These are phyloP conservation scores for Flammula alnicola DNA, from an alignment of 1,284 basidiomycete genomes.

Conservation along the genomic window DNA sequence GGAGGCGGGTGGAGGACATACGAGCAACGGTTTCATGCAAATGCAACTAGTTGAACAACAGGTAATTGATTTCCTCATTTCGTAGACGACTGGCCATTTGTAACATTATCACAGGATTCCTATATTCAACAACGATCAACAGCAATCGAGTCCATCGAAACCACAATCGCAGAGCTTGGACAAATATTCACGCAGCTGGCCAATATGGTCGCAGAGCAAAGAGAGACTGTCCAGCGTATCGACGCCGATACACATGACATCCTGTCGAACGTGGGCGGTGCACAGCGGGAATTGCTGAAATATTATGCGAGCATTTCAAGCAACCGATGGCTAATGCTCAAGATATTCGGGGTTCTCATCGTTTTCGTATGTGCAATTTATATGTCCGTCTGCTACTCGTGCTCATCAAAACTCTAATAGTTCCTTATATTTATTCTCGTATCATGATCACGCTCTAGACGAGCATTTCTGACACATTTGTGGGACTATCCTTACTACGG, in stretches of 20 bases:
- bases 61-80: constrained; percentile 45
- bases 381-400: neutral
- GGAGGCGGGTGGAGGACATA: constrained; percentile 63
- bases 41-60: constrained; percentile 97
- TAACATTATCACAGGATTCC: constrained; percentile 69
- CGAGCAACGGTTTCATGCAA: constrained; percentile 80
- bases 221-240: constrained; percentile 99
- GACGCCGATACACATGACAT: constrained; percentile 99
- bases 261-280: constrained; percentile 87
- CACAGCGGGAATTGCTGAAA: constrained; percentile 90
- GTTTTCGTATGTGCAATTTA: constrained; percentile 78
- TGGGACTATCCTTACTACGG: constrained; percentile 30
- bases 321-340: constrained; percentile 98
- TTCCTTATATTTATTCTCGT: constrained; percentile 95
- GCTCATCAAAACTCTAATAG: constrained; percentile 44
- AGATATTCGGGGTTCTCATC: constrained; percentile 93
- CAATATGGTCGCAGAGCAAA: constrained; percentile 97
- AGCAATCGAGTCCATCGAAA: constrained; percentile 98
- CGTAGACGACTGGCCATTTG: neutral
- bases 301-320: constrained; percentile 95
- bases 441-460: constrained; percentile 55
- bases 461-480: constrained; percentile 29
- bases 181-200: constrained; percentile 98
- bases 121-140: constrained; percentile 96
- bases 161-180: constrained; percentile 96